phyloP scores from a whole-genome alignment of 2,329 filamentous ascomycete genomes.

The Biscogniauxia sp. region DNA sequence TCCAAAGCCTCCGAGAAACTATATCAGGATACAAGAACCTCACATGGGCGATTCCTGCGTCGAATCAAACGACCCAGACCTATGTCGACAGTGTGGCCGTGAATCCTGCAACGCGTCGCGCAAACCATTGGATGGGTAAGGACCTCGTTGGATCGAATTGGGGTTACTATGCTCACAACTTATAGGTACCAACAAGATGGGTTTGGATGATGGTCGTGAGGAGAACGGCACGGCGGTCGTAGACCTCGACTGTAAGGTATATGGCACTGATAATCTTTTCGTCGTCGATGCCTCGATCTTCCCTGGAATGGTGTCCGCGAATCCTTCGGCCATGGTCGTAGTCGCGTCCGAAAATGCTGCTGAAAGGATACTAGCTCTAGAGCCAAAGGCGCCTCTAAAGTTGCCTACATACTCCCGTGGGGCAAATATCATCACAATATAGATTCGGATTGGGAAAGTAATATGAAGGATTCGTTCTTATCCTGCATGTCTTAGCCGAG shows the following conservation, averaged over 20 bases:
- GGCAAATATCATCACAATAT: conserved; percentile 21
- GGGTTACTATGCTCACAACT: conserved; percentile 7
- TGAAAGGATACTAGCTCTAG: conserved; percentile 31
- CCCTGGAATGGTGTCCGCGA: conserved; percentile 66
- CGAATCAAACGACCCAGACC: conserved; percentile 50
- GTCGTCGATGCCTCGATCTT: conserved; percentile 69
- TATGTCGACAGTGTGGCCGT: conserved; percentile 49
- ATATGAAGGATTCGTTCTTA: background rate
- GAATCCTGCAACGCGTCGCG: conserved; percentile 37
- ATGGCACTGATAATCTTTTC: conserved; percentile 66
- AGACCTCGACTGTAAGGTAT: conserved; percentile 63
- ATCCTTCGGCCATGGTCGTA: conserved; percentile 51
- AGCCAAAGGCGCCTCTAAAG: conserved; percentile 15
- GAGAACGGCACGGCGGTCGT: conserved; percentile 57
- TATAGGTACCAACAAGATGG: conserved; percentile 56
- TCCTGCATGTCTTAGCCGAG: background rate
- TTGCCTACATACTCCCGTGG: conserved; percentile 18
- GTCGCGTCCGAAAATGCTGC: conserved; percentile 39
- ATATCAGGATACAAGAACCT: conserved; percentile 55
- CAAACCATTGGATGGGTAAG: conserved; percentile 53
- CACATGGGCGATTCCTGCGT: conserved; percentile 53
- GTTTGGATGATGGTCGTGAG: conserved; percentile 51
- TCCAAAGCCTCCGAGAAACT: conserved; percentile 57
- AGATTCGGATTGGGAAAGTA: conserved; percentile 1
- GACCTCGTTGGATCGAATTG: background rate